A percentile compares a stretch with the other conserved stretches of the same genome.
phyloP scores from a whole-genome alignment of 2,329 filamentous ascomycete genomes.

The Fusarium neocosmosporiellum region DNA sequence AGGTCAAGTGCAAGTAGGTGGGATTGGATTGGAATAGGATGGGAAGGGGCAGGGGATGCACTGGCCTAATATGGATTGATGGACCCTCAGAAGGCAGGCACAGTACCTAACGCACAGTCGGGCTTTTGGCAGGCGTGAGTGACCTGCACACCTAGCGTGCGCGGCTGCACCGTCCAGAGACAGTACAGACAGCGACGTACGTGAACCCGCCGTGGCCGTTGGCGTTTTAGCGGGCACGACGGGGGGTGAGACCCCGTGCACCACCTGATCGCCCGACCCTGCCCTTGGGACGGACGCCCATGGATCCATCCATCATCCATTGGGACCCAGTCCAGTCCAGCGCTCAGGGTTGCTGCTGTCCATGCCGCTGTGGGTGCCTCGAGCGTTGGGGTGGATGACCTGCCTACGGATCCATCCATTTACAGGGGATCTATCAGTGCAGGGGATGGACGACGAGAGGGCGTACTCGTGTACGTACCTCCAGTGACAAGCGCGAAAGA shows the following conservation, averaged over 20 bases:
- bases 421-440: constrained; percentile 3
- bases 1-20: constrained; percentile 7
- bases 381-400: constrained; percentile 9
- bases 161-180: constrained; percentile 22
- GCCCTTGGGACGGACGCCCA: neutral
- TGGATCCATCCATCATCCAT: neutral
- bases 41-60: constrained; percentile 39
- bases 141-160: constrained; percentile 2
- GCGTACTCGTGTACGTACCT: neutral
- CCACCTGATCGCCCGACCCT: constrained; percentile 29
- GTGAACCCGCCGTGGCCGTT: constrained; percentile 28
- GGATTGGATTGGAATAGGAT: constrained; percentile 28
- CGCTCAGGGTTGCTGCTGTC: constrained; percentile 2
- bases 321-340: too few relatives aligned
- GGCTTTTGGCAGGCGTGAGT: neutral
- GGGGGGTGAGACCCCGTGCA: constrained; percentile 24
- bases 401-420: neutral
- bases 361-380: constrained; percentile 5
- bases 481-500: neutral
- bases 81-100: constrained; percentile 20
- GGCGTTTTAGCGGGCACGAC: constrained; percentile 13
- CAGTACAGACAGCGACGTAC: constrained; percentile 27
- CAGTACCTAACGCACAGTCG: neutral
- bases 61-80: constrained; percentile 40
- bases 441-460: neutral